Base-by-base conservation (phyloP, 371 early-diverging fungal genomes). In the Syncephalastrum contaminatum region DNA sequence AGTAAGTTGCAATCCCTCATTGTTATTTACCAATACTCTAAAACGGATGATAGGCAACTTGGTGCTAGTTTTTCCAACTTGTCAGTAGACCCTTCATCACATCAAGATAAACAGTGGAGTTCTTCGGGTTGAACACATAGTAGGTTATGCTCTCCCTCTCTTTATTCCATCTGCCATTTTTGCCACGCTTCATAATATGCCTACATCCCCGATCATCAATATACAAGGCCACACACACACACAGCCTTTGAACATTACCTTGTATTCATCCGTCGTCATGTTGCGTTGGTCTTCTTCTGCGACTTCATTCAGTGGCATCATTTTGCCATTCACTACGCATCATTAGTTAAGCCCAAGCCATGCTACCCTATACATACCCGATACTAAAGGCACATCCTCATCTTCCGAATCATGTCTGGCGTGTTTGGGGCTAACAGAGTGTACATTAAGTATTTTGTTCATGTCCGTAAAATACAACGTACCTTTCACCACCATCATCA, bases 231-330 rank as follows among this genome's bases (percentile, higher is more conserved):
- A 15, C 4, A 6, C 6, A 15, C 4, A 6, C 6, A 40, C 22
- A 16, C 19, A n/a, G 40, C 14, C 40, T n/a, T 24, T 7, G 47
- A 42, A 3, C 27, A 13, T 43, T 70, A 68, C 76, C 70, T 79
- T 69, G 41, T 84, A 84, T 63, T 84, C 84, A 48, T 81, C 84
- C 2, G 81, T 77, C 1, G 84, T 74, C 84, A 84, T 84, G 36
- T 74, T 70, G 12, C 64, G 56, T 49, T 81, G 82, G 54, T 81
- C 80, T 42, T 84, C 84, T 56, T 81, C 82, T 21, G 74, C 75
- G 4, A 81, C 70, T 47, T 84, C 82, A 59, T 79, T 71, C 46
- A 84, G 45, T 1, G 81, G 79, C 25, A 81, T 73, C 69, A 73
- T 69, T 43, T 67, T 69, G 25, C 82, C 84, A 56, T 72, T 77